Evolutionary conservation across 2,329 filamentous ascomycete genomes (phyloP).

Genomic region (Sarocladiaceae sp.): DNA sequence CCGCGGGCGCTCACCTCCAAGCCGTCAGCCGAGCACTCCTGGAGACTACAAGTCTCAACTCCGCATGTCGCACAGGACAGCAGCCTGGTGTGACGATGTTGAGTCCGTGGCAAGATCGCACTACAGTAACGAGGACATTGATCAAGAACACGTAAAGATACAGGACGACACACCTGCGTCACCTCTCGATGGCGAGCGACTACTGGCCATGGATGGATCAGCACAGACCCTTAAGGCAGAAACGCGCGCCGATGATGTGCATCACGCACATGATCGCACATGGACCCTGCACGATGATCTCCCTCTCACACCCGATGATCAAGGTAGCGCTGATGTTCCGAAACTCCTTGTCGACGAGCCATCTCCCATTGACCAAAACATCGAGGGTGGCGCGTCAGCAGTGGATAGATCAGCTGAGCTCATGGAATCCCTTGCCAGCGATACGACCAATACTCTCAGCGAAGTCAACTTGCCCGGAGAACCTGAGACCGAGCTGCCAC

Average conservation of each 20-base stretch:
- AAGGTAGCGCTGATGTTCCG: not conserved
- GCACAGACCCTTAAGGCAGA: slow-evolving; percentile 3
- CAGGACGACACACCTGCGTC: not conserved
- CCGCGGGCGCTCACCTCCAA: slow-evolving; percentile 51
- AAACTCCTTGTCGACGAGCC: not conserved
- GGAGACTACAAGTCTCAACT: not conserved
- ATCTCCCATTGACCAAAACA: not conserved
- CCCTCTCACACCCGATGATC: not conserved
- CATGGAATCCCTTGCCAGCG: too few relatives aligned
- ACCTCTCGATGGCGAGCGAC: not conserved
- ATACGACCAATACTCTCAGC: too few relatives aligned
- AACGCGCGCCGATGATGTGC: not conserved
- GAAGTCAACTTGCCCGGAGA: too few relatives aligned
- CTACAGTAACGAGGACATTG: not conserved
- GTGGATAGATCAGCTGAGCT: too few relatives aligned
- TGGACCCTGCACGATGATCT: too few relatives aligned
- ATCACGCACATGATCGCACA: not conserved
- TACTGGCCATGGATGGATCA: not conserved
- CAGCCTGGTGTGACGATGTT: not conserved
- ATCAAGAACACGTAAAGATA: not conserved
- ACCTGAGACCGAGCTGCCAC: too few relatives aligned
- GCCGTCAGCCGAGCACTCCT: slow-evolving; percentile 39
- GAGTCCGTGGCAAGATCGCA: not conserved
- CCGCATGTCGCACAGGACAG: not conserved
- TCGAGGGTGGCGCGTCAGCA: too few relatives aligned